Conservation (phyloP, 805 yeast genomes). For the Lachancea lanzarotensis region DNA sequence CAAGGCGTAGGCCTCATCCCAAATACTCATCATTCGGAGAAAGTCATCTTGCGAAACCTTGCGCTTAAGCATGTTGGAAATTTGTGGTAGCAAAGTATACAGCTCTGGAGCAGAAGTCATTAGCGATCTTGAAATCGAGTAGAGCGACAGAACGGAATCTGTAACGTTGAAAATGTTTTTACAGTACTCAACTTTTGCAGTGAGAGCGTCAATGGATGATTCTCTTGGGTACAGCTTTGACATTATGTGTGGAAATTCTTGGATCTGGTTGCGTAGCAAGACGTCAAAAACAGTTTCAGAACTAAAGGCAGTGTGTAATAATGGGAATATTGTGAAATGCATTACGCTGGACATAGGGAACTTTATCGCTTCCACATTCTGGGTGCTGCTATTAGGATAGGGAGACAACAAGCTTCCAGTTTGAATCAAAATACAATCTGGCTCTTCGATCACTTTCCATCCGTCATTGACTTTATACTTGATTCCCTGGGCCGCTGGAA, state of each 20-base stretch:
- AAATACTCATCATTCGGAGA: slow-evolving; percentile 23
- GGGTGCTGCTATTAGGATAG: slow-evolving; percentile 17
- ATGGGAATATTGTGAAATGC: slow-evolving; percentile 22
- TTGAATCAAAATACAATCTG: slow-evolving; percentile 27
- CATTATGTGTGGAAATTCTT: slow-evolving; percentile 23
- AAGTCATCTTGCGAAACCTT: slow-evolving; percentile 24
- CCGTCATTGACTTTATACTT: slow-evolving; percentile 23
- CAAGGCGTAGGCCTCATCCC: slow-evolving; percentile 26
- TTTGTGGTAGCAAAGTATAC: slow-evolving; percentile 23
- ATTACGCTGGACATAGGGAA: slow-evolving; percentile 17
- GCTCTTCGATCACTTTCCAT: slow-evolving; percentile 23
- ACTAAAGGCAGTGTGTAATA: slow-evolving; percentile 11
- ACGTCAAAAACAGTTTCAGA: slow-evolving; percentile 11
- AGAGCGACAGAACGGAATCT: slow-evolving; percentile 27
- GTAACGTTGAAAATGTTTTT: slow-evolving; percentile 21
- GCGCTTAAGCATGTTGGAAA: slow-evolving; percentile 24
- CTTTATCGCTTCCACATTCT: slow-evolving; percentile 21
- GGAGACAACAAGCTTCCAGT: slow-evolving; percentile 21
- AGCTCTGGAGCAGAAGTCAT: slow-evolving; percentile 17
- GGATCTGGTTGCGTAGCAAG: slow-evolving; percentile 20
- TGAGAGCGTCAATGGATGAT: slow-evolving; percentile 12
- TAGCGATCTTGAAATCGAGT: slow-evolving; percentile 19
- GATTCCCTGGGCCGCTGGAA: slow-evolving; percentile 24
- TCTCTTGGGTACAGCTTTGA: slow-evolving; percentile 19
- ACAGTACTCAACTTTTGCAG: slow-evolving; percentile 14